These are phyloP conservation scores for Angomonas deanei DNA, from an alignment of 208 protist genomes.

Conservation along the genomic window DNA sequence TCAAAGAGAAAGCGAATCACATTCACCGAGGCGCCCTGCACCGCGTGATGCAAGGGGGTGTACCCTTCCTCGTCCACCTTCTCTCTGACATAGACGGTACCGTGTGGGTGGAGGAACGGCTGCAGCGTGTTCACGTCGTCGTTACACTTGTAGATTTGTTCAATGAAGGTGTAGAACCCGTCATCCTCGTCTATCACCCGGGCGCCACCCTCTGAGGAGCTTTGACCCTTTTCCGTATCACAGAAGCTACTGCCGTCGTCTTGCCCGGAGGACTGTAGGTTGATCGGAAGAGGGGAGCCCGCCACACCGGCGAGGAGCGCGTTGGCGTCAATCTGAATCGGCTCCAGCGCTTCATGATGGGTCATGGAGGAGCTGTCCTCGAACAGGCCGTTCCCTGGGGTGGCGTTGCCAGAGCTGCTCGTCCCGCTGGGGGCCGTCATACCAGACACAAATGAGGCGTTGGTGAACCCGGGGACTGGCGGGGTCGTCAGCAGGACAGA, in stretches of 20 bases:
- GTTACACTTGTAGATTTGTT: slow-evolving; percentile 18
- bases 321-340: background rate
- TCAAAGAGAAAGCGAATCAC: slow-evolving; percentile 18
- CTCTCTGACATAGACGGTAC: slow-evolving; percentile 10
- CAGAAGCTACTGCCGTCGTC: background rate
- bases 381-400: too few relatives aligned
- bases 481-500: background rate
- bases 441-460: background rate
- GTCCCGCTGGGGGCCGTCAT: background rate
- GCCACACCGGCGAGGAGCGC: background rate
- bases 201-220: slow-evolving; percentile 1
- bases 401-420: background rate
- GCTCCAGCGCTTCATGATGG: background rate
- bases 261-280: background rate
- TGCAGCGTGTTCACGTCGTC: slow-evolving; percentile 25
- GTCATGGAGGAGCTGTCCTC: too few relatives aligned
- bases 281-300: background rate
- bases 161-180: slow-evolving; percentile 18
- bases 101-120: slow-evolving; percentile 12
- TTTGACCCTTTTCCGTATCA: too few relatives aligned
- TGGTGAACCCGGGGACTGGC: background rate
- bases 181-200: slow-evolving; percentile 17
- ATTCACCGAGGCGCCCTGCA: slow-evolving; percentile 21
- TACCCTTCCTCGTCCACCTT: slow-evolving; percentile 17
- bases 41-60: slow-evolving; percentile 29